phyloP scores from a whole-genome alignment of 1,139 yeast genomes.

The Yamadazyma triangularis region DNA sequence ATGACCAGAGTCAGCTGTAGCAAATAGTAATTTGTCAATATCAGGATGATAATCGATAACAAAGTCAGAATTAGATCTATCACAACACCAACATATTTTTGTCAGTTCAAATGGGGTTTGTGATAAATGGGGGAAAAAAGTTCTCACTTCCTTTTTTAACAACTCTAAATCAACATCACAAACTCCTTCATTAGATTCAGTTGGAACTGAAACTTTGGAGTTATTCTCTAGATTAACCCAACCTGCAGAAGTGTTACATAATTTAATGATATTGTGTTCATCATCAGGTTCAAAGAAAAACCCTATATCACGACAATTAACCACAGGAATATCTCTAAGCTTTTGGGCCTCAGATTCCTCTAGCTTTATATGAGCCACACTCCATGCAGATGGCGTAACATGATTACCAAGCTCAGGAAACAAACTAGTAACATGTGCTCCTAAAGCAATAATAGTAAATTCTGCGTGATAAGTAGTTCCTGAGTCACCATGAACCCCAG shows the following conservation, averaged over 20 bases:
- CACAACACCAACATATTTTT: slow-evolving; percentile 20
- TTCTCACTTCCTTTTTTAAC: slow-evolving; percentile 7
- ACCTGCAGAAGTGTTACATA: slow-evolving; percentile 18
- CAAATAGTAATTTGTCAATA: slow-evolving; percentile 11
- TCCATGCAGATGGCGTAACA: slow-evolving; percentile 22
- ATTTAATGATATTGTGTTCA: slow-evolving; percentile 13
- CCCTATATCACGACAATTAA: slow-evolving; percentile 30
- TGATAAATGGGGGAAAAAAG: slow-evolving; percentile 11
- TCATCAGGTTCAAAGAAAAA: slow-evolving; percentile 27
- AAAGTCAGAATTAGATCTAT: slow-evolving; percentile 14
- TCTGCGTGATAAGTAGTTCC: slow-evolving; percentile 16
- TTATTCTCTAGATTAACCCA: slow-evolving; percentile 10
- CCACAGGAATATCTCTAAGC: slow-evolving; percentile 33
- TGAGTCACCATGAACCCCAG: slow-evolving; percentile 10
- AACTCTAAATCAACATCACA: slow-evolving; percentile 9
- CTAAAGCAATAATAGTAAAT: slow-evolving; percentile 27
- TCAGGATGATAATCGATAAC: slow-evolving; percentile 16
- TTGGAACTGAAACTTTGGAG: slow-evolving; percentile 10
- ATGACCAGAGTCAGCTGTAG: slow-evolving; percentile 19
- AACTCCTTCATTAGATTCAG: slow-evolving; percentile 11
- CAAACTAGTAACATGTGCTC: slow-evolving; percentile 31
- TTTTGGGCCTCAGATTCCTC: slow-evolving; percentile 25
- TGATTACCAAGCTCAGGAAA: slow-evolving; percentile 28
- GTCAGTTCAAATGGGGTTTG: slow-evolving; percentile 11
- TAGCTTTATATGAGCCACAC: slow-evolving; percentile 37